phyloP scores from a whole-genome alignment of 108 stramenopile genomes.

The Halocafeteria seosinensis region DNA sequence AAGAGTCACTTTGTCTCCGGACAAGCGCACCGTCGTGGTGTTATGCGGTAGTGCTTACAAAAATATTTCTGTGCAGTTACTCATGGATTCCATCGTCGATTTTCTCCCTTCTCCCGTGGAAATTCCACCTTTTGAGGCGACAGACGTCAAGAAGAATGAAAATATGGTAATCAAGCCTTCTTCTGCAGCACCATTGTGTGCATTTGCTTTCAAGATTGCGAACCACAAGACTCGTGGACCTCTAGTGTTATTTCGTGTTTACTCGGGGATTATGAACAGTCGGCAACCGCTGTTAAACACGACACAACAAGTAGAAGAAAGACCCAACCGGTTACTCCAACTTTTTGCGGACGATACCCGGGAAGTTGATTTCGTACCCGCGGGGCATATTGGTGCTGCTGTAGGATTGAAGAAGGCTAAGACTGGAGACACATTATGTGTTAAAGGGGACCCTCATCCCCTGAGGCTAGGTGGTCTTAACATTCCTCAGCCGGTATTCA shows the following conservation, averaged over 20 bases:
- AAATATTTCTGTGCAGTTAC: conserved; percentile 71
- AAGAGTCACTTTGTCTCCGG: conserved; percentile 30
- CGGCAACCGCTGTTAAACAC: conserved; percentile 43
- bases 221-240: conserved; percentile 82
- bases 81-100: conserved; percentile 75
- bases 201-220: conserved; percentile 92
- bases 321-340: conserved; percentile 51
- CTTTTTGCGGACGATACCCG: conserved; percentile 89
- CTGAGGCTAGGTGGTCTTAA: conserved; percentile 31
- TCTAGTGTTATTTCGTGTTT: conserved; percentile 81
- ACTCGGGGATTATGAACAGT: conserved; percentile 75
- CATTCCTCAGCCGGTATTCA: conserved; percentile 67
- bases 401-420: conserved; percentile 85
- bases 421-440: conserved; percentile 88
- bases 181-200: conserved; percentile 23
- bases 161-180: too few species aligned
- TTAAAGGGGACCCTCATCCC: conserved; percentile 52
- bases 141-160: too few species aligned
- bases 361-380: conserved; percentile 66
- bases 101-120: conserved; percentile 80
- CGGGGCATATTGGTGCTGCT: conserved; percentile 70
- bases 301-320: conserved; percentile 4
- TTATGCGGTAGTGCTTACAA: conserved; percentile 77
- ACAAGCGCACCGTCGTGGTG: conserved; percentile 60
- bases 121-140: neutral